Conservation (phyloP, 306 rosid genomes). For the Casuarina cunninghamiana region DNA sequence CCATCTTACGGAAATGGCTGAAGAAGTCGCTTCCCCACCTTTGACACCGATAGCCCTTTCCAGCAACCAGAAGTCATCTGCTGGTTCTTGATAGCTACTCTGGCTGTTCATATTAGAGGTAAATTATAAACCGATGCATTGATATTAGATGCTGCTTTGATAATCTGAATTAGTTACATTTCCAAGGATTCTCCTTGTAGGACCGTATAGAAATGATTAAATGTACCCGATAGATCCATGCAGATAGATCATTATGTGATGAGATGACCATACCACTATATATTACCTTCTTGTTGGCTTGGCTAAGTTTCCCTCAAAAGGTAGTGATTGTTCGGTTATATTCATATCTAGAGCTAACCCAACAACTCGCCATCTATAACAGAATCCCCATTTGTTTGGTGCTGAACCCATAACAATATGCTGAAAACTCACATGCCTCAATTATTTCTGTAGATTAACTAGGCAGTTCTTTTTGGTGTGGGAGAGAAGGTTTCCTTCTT, state of each 20-base stretch:
- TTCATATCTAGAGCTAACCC: not conserved
- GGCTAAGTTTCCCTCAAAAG: not conserved
- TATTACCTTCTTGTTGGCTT: not conserved
- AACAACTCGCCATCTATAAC: not conserved
- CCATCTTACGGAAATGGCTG: slow-evolving; percentile 37
- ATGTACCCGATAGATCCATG: not conserved
- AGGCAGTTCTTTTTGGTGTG: not conserved
- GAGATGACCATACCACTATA: not conserved
- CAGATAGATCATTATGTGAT: not conserved
- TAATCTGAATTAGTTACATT: not conserved
- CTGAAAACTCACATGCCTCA: not conserved
- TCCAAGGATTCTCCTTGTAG: not conserved
- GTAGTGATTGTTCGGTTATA: not conserved
- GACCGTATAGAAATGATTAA: not conserved
- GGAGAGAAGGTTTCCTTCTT: not conserved
- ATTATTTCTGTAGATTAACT: not conserved
- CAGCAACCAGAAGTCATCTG: slow-evolving; percentile 42
- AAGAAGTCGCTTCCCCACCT: slow-evolving; percentile 62
- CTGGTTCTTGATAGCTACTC: slow-evolving; percentile 38
- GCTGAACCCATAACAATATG: not conserved
- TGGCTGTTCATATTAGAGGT: slow-evolving; percentile 56
- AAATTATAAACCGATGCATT: slow-evolving; percentile 28
- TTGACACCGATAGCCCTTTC: slow-evolving; percentile 61
- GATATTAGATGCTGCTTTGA: not conserved
- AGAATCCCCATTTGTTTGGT: not conserved